Percentiles rank a stretch among this genome's conserved stretches.
These are phyloP conservation scores for Cercospora sojina DNA, from an alignment of 2,329 filamentous ascomycete genomes.

Conservation along the genomic window DNA sequence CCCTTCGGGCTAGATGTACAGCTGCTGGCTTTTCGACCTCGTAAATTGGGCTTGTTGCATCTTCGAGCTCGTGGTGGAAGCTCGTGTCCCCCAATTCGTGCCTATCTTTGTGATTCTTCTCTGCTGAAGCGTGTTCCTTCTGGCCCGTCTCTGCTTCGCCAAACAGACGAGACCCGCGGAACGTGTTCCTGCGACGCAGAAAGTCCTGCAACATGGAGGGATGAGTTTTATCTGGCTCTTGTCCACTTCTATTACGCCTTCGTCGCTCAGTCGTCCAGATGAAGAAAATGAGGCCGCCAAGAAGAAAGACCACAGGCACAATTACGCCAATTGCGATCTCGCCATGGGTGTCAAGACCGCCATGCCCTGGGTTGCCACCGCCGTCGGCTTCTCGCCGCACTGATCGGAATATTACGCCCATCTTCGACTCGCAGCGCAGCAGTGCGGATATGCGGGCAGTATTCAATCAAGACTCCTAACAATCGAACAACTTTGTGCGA, in stretches of 20 bases:
- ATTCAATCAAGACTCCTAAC: background rate
- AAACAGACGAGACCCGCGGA: background rate
- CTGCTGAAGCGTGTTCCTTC: background rate
- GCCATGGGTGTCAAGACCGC: slow-evolving; percentile 15
- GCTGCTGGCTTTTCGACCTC: slow-evolving; percentile 14
- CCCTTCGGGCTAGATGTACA: slow-evolving; percentile 9
- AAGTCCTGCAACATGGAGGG: slow-evolving; percentile 4
- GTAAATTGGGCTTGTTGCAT: slow-evolving; percentile 3
- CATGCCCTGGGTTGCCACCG: background rate
- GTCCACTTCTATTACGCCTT: background rate
- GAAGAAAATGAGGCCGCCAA: slow-evolving; percentile 17
- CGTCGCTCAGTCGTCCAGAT: slow-evolving; percentile 21
- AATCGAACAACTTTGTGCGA: background rate
- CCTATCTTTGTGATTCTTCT: background rate
- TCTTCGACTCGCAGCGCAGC: background rate
- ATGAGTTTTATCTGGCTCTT: slow-evolving; percentile 7
- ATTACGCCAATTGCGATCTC: slow-evolving; percentile 23
- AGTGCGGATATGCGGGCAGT: background rate
- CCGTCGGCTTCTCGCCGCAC: background rate
- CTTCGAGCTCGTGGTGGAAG: slow-evolving; percentile 4
- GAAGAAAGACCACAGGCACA: slow-evolving; percentile 15
- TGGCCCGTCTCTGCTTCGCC: background rate
- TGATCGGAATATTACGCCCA: background rate
- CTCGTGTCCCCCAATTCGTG: slow-evolving; percentile 3
- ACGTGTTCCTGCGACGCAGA: background rate